Conservation (phyloP, 176 grass and related monocot genomes). For the Paspalum notatum region DNA sequence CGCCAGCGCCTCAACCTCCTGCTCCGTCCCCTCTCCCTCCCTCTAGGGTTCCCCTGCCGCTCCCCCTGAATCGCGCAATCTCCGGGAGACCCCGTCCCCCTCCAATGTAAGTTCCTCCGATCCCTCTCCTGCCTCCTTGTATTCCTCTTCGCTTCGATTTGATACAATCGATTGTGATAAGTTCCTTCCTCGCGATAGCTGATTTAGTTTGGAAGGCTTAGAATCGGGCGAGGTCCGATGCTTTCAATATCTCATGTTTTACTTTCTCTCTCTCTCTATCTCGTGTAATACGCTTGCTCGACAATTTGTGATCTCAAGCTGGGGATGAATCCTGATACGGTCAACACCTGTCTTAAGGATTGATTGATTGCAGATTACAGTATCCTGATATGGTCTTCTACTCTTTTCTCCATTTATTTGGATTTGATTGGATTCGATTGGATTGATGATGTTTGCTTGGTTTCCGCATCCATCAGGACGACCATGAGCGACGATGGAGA, state of each 20-base stretch:
- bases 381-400: background rate
- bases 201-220: background rate
- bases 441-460: background rate
- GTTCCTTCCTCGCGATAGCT: background rate
- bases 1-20: background rate
- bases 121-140: background rate
- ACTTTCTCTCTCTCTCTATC: too few relatives aligned
- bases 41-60: slow-evolving; percentile 40
- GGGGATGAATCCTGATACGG: background rate
- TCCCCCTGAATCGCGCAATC: slow-evolving; percentile 21
- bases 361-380: too few relatives aligned
- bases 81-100: slow-evolving; percentile 11
- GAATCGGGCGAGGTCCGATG: background rate
- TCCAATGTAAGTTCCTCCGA: slow-evolving; percentile 46
- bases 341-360: background rate
- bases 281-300: background rate
- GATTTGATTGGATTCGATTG: too few relatives aligned
- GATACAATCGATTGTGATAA: background rate
- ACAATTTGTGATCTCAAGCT: slow-evolving; percentile 33
- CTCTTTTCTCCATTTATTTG: background rate
- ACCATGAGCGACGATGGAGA: slow-evolving; percentile 96
- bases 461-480: slow-evolving; percentile 50
- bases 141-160: background rate
- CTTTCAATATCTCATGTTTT: background rate
- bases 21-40: background rate